phyloP scores from a whole-genome alignment of 2,329 filamentous ascomycete genomes.

The Helotiales sp. region DNA sequence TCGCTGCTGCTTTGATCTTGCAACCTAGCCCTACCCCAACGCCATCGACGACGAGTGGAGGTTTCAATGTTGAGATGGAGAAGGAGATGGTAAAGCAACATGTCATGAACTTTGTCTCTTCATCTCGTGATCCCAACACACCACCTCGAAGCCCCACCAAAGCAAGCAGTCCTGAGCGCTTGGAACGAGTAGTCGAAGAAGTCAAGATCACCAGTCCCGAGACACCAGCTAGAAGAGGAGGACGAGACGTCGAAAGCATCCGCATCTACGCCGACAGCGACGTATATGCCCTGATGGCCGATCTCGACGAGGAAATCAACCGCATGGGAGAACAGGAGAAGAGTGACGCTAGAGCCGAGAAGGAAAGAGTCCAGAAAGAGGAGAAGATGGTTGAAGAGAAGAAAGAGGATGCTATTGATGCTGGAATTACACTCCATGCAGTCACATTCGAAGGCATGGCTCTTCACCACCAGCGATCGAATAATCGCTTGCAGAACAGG shows the following conservation, averaged over 20 bases:
- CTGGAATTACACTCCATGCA: conserved; percentile 14
- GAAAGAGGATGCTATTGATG: conserved; percentile 7
- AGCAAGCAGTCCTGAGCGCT: conserved; percentile 20
- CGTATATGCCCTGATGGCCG: conserved; percentile 64
- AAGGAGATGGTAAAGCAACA: not conserved
- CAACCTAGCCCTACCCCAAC: conserved; percentile 31
- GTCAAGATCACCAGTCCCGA: conserved; percentile 25
- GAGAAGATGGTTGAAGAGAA: conserved; percentile 6
- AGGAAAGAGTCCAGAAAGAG: not conserved
- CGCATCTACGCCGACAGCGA: conserved; percentile 68
- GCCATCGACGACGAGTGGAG: too few relatives aligned
- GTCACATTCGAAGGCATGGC: conserved; percentile 21
- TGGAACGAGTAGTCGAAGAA: conserved; percentile 25
- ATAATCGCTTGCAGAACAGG: not conserved
- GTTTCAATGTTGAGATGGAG: not conserved
- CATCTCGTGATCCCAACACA: conserved; percentile 20
- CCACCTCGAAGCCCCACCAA: conserved; percentile 45
- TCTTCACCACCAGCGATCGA: conserved; percentile 6
- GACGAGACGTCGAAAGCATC: conserved; percentile 54
- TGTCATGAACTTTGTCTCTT: not conserved
- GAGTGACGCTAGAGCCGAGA: not conserved
- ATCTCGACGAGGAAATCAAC: conserved; percentile 63
- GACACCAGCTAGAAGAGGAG: conserved; percentile 7
- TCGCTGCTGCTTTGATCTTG: conserved; percentile 66
- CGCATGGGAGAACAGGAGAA: conserved; percentile 34